phyloP scores from a whole-genome alignment of 2,329 filamentous ascomycete species.

The Xylaria sp. region DNA sequence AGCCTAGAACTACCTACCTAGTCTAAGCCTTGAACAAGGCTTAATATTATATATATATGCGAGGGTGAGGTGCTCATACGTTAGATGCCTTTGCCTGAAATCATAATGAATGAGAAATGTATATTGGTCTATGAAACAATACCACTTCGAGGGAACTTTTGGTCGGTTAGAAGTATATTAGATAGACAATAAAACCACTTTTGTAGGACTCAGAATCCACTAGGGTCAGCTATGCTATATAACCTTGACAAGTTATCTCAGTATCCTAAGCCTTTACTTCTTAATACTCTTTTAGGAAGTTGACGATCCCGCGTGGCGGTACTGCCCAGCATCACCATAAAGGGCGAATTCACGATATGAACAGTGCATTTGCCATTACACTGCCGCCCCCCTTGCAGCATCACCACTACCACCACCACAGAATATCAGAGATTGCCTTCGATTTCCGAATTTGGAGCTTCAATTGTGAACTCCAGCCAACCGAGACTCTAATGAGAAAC shows the following conservation, averaged over 20 bases:
- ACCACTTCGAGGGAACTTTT: background rate
- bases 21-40: too few species aligned
- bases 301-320: background rate
- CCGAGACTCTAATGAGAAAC: constrained; percentile 16
- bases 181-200: constrained; percentile 14
- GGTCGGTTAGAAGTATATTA: background rate
- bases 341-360: constrained; percentile 4
- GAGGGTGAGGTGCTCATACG: too few species aligned
- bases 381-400: background rate
- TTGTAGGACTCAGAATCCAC: constrained; percentile 21
- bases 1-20: too few species aligned
- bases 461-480: constrained; percentile 14
- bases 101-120: background rate
- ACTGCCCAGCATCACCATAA: background rate
- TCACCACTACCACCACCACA: background rate
- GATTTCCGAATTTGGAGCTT: constrained; percentile 21
- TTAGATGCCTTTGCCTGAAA: too few species aligned
- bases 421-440: constrained; percentile 1
- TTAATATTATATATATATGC: too few species aligned
- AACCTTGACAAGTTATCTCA: constrained; percentile 1
- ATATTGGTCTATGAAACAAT: background rate
- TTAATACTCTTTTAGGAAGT: background rate
- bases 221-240: background rate
- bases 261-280: background rate
- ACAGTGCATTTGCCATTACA: background rate